A percentile compares a stretch with the other conserved stretches of the same genome.
phyloP scores from a whole-genome alignment of 2,329 filamentous ascomycete species.

The Taxawa tesnikishii region DNA sequence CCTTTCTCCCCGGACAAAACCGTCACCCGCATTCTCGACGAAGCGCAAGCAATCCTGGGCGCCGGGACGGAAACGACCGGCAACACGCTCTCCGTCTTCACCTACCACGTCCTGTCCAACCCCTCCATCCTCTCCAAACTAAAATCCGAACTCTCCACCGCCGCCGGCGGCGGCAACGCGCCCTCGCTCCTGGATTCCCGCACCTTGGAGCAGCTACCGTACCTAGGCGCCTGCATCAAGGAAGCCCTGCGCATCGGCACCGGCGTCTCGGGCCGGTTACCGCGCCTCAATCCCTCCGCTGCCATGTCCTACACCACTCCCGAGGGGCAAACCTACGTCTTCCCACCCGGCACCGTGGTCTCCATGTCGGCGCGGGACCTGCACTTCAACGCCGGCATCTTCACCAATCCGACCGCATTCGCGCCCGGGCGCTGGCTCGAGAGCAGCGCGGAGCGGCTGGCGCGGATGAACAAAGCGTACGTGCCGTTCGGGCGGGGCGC shows the following conservation, averaged over 20 bases:
- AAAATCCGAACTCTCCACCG: conserved; percentile 4
- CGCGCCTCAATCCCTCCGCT: conserved; percentile 11
- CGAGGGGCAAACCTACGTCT: conserved; percentile 2
- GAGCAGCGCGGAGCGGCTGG: conserved; percentile 8
- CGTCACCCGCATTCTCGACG: conserved; percentile 10
- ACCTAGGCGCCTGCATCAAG: conserved; percentile 11
- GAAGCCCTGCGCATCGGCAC: conserved; percentile 10
- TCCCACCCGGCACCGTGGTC: conserved; percentile 14
- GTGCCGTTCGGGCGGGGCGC: conserved; percentile 23
- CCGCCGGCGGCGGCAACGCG: conserved; percentile 4
- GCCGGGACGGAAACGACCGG: conserved; percentile 12
- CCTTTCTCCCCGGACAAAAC: too few species aligned
- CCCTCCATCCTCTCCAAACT: conserved; percentile 6
- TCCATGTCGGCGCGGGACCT: conserved; percentile 17
- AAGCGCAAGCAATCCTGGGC: conserved; percentile 12
- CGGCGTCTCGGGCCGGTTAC: conserved; percentile 10
- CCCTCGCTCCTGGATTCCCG: conserved; percentile 2
- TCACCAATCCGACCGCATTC: conserved; percentile 21
- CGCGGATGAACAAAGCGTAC: conserved; percentile 19
- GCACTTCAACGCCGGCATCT: conserved; percentile 17
- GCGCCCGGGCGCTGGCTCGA: conserved; percentile 23
- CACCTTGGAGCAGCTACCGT: conserved; percentile 11
- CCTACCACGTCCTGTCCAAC: conserved; percentile 11
- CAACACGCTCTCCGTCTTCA: conserved; percentile 9
- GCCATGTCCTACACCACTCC: conserved; percentile 10